Percentiles rank a stretch among this genome's conserved stretches.
These are phyloP conservation scores for Phytophthora pini DNA, from an alignment of 352 stramenopile species.

Conservation along the genomic window DNA sequence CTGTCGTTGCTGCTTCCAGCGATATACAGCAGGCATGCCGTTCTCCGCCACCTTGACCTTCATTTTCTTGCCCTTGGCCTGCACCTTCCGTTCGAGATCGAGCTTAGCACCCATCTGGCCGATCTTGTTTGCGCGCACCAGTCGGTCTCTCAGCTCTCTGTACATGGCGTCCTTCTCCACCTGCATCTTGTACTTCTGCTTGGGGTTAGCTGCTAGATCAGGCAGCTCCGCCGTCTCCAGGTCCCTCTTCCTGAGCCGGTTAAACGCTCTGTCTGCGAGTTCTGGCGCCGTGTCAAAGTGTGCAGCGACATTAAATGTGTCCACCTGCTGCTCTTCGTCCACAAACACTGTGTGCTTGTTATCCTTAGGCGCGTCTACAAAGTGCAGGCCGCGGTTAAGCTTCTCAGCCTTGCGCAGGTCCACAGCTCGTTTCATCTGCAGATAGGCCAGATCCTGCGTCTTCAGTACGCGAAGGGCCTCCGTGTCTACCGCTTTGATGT, in stretches of 20 bases:
- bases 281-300: conserved; percentile 93
- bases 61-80: conserved; percentile 83
- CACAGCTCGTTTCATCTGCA: conserved; percentile 90
- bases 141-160: conserved; percentile 66
- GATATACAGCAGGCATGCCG: conserved; percentile 81
- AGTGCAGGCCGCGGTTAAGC: conserved; percentile 77
- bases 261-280: conserved; percentile 73
- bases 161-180: conserved; percentile 75
- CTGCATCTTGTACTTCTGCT: conserved; percentile 61
- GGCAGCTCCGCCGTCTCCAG: conserved; percentile 55
- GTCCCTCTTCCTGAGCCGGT: conserved; percentile 70
- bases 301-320: conserved; percentile 89
- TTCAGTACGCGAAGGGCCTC: conserved; percentile 94
- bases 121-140: conserved; percentile 76
- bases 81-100: conserved; percentile 85
- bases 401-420: conserved; percentile 85
- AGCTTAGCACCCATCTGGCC: conserved; percentile 75
- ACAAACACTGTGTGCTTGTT: conserved; percentile 97
- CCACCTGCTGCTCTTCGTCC: conserved; percentile 74
- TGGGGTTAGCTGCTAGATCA: conserved; percentile 35
- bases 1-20: conserved; percentile 90
- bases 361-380: conserved; percentile 73
- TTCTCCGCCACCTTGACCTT: conserved; percentile 81
- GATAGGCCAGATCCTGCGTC: conserved; percentile 96
- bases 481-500: conserved; percentile 60